Conservation (phyloP, 306 rosid genomes). For the Prunus campanulata region DNA sequence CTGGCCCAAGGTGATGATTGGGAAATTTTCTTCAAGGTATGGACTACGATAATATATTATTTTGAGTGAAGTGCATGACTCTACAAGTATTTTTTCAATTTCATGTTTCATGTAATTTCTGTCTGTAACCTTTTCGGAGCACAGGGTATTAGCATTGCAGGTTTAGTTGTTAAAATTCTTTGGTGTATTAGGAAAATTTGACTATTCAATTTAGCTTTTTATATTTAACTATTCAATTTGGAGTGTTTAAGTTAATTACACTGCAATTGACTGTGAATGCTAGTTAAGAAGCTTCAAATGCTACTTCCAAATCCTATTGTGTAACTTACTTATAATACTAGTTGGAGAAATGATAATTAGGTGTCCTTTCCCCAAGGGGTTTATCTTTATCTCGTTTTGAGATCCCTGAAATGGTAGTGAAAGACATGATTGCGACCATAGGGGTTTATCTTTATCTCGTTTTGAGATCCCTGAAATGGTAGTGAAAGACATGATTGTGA, state of each 20-base stretch:
- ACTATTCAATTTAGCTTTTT: no score
- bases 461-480: conserved; percentile 49
- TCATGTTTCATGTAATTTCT: neutral
- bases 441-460: conserved; percentile 42
- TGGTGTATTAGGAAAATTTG: neutral
- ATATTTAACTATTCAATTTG: neutral
- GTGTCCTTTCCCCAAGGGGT: conserved; percentile 9
- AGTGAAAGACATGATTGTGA: conserved; percentile 41
- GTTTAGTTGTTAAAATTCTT: neutral
- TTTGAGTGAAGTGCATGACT: neutral
- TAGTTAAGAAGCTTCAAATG: neutral
- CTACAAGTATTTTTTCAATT: neutral
- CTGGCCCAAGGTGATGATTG: conserved; percentile 71
- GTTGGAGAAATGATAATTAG: neutral
- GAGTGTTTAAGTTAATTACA: neutral
- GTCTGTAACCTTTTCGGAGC: neutral
- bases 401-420: conserved; percentile 40
- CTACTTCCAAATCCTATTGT: neutral
- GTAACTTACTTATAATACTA: neutral
- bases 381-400: conserved; percentile 48
- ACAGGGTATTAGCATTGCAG: neutral
- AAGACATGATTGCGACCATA: conserved; percentile 40
- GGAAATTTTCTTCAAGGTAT: conserved; percentile 70
- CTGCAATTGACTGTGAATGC: neutral
- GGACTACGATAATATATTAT: neutral